phyloP scores from a whole-genome alignment of 805 yeast genomes.

The Kuraishia piskuri region DNA sequence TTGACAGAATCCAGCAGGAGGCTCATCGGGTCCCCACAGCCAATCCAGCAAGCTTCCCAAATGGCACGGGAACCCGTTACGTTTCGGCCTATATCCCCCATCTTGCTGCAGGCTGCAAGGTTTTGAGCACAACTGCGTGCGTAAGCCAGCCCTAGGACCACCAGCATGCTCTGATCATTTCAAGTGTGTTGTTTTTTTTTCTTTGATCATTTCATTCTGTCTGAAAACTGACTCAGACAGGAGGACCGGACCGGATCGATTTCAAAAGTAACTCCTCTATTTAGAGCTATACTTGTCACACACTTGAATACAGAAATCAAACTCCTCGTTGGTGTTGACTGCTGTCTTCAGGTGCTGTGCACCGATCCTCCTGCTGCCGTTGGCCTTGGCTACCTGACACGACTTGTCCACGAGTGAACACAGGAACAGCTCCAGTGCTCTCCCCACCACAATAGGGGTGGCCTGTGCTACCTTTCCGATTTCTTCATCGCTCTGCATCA shows the following conservation, averaged over 20 bases:
- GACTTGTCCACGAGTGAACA: slow-evolving; percentile 83
- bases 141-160: no score
- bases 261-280: not conserved
- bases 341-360: slow-evolving; percentile 82
- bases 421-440: slow-evolving; percentile 88
- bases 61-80: not conserved
- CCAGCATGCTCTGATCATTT: no score
- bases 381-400: slow-evolving; percentile 63
- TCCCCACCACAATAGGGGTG: slow-evolving; percentile 95
- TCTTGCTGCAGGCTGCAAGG: not conserved
- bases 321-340: slow-evolving; percentile 77
- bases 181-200: no score
- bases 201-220: no score
- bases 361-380: slow-evolving; percentile 72
- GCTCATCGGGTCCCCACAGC: not conserved
- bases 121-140: no score
- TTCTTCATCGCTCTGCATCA: slow-evolving; percentile 97
- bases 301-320: slow-evolving; percentile 83
- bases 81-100: not conserved
- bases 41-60: not conserved
- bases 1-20: not conserved
- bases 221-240: no score
- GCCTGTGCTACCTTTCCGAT: slow-evolving; percentile 98
- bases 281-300: slow-evolving; percentile 13
- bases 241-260: no score